Conservation (phyloP, 164 flowering plant genomes). For the Vitis rupestris region DNA sequence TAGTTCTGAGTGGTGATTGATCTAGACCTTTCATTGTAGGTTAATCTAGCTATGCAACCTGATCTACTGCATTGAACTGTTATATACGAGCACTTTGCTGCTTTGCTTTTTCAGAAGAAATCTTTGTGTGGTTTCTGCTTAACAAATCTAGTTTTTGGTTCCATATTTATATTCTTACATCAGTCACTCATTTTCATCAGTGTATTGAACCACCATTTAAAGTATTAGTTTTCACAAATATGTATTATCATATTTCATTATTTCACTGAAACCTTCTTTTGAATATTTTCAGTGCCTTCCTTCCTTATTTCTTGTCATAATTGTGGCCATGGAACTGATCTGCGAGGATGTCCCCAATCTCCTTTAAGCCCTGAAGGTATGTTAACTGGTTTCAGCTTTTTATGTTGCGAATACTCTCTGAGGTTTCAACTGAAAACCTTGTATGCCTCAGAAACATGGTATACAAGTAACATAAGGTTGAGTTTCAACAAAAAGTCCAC, state of each 20-base stretch:
- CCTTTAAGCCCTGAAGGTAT: constrained; percentile 78
- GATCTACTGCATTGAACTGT: not conserved
- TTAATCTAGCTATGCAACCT: too few species aligned
- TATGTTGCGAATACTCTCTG: not conserved
- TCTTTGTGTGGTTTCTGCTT: not conserved
- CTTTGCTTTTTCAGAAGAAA: not conserved
- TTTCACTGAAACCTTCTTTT: constrained; percentile 11
- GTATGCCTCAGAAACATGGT: not conserved
- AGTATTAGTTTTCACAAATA: not conserved
- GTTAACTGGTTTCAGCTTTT: not conserved
- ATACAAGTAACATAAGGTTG: too few species aligned
- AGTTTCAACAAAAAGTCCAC: too few species aligned
- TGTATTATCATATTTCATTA: not conserved
- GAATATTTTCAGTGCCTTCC: constrained; percentile 75
- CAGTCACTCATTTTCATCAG: not conserved
- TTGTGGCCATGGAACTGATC: constrained; percentile 94
- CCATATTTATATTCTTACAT: not conserved
- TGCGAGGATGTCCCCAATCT: constrained; percentile 92
- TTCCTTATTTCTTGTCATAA: constrained; percentile 72
- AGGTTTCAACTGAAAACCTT: not conserved
- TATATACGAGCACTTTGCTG: not conserved
- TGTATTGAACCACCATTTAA: not conserved
- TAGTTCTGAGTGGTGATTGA: not conserved
- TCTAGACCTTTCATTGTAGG: not conserved
- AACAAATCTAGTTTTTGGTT: not conserved